Evolutionary conservation across 441 rosid genomes (phyloP), one percentile per base, ranked within the genome.

Genomic region (Aquilaria agallochum): DNA sequence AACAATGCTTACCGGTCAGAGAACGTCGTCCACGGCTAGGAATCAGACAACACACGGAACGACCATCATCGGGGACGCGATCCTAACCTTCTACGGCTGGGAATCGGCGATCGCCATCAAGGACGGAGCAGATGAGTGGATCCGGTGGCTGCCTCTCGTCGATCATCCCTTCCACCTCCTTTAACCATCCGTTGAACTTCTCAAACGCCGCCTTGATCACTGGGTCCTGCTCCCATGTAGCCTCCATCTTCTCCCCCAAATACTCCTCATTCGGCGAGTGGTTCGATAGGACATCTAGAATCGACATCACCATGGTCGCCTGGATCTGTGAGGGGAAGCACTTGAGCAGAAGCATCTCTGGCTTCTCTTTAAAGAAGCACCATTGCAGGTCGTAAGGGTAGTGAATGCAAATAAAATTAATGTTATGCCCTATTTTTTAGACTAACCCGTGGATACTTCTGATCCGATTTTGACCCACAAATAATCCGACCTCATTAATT

Each of bases 221-320:
- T 0, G 83, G 85, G 1, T 91, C 80, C 2, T 71, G 66, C 1
- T 32, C 42, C 94, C 94, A 91, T 1, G 86, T 53, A 14, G 78
- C 60, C 68, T 86, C 94, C 8, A 69, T 50, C 0, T 54, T 4
- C 30, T 88, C 76, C 4, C 96, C 97, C 0, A 88, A 10, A 45
- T 88, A 91, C 75, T 91, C 96, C 74, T 91, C 94, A 11, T 91
- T 96, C 0, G 83, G 80, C 3, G 92, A 77, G 72, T 88, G 97
- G 3, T 64, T 74, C 3, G 97, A 86, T 12, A 90, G 46, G 30
- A 81, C 79, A 59, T 79, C 82, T 49, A 81, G 56, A 11, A 80
- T 53, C 1, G 83, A 81, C 89, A 88, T 84, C 9, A 76, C 84
- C 59, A 3, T 53, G 2, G 88, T 72, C 3, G 97, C 91, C 55